phyloP scores from a whole-genome alignment of 2,329 filamentous ascomycete species.

The Ophiocordyceps camponoti-floridani region DNA sequence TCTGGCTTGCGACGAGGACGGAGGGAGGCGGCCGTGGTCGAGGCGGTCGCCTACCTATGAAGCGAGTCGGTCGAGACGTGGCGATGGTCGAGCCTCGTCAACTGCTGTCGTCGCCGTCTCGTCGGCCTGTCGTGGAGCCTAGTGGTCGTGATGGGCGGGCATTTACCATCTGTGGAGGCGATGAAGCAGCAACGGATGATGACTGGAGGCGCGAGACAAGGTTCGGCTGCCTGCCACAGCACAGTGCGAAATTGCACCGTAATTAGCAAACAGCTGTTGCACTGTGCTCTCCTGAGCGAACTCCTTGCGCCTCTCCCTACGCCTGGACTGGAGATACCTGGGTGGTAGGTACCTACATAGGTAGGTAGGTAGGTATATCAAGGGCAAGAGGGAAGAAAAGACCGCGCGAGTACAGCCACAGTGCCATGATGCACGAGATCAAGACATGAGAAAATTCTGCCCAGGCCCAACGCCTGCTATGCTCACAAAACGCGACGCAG shows the following conservation, averaged over 20 bases:
- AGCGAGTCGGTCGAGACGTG: not conserved
- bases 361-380: not conserved
- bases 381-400: too few species aligned
- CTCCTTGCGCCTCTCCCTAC: not conserved
- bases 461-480: not conserved
- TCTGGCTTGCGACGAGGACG: not conserved
- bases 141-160: slow-evolving; percentile 8
- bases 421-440: too few species aligned
- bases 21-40: not conserved
- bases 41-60: not conserved
- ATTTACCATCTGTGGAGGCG: slow-evolving; percentile 6
- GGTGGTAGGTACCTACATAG: too few species aligned
- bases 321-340: too few species aligned
- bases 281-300: not conserved
- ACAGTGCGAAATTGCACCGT: slow-evolving; percentile 3
- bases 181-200: slow-evolving; percentile 1
- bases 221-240: slow-evolving; percentile 2
- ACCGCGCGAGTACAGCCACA: too few species aligned
- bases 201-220: slow-evolving; percentile 3
- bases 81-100: not conserved
- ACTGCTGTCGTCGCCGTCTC: slow-evolving; percentile 5
- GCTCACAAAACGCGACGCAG: not conserved
- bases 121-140: slow-evolving; percentile 9
- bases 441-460: too few species aligned
- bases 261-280: not conserved